These are phyloP conservation scores for Cladosporium velox DNA, from an alignment of 2,329 filamentous ascomycete species.

Conservation along the genomic window DNA sequence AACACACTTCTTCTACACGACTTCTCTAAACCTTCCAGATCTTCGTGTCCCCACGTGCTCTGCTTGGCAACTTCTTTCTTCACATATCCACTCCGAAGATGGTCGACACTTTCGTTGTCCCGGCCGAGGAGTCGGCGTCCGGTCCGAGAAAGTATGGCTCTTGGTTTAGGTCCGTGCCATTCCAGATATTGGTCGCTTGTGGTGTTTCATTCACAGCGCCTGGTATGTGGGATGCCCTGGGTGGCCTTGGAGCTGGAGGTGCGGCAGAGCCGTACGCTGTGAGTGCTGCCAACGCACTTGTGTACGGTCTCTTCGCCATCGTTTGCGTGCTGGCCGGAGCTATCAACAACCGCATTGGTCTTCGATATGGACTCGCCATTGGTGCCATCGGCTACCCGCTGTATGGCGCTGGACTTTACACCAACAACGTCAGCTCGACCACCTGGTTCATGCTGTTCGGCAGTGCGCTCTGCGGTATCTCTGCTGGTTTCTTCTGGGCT, in stretches of 20 bases:
- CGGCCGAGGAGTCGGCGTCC: slow-evolving; percentile 7
- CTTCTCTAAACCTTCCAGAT: slow-evolving; percentile 1
- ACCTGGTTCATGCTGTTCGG: slow-evolving; percentile 54
- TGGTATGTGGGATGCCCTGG: slow-evolving; percentile 28
- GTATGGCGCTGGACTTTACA: slow-evolving; percentile 52
- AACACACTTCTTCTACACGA: slow-evolving; percentile 11
- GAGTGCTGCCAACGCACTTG: slow-evolving; percentile 19
- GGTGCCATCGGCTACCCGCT: slow-evolving; percentile 47
- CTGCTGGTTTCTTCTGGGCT: slow-evolving; percentile 54
- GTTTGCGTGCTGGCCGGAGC: slow-evolving; percentile 31
- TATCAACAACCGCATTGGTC: slow-evolving; percentile 41
- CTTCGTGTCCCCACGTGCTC: slow-evolving; percentile 6
- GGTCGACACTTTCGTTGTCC: slow-evolving; percentile 15
- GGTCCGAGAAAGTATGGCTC: slow-evolving; percentile 16
- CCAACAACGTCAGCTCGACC: slow-evolving; percentile 52
- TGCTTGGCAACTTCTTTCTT: neutral
- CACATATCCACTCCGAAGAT: neutral
- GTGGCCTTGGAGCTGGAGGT: slow-evolving; percentile 24
- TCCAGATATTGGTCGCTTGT: slow-evolving; percentile 28
- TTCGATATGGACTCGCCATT: slow-evolving; percentile 34
- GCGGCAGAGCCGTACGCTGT: slow-evolving; percentile 18
- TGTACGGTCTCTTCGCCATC: slow-evolving; percentile 21
- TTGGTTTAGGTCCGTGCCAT: slow-evolving; percentile 21
- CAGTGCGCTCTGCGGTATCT: slow-evolving; percentile 50
- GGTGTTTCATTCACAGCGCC: slow-evolving; percentile 26